Evolutionary conservation across 331 rosid species (phyloP), one percentile per base, ranked within the genome.

Genomic region (Erythrophleum ivorense): DNA sequence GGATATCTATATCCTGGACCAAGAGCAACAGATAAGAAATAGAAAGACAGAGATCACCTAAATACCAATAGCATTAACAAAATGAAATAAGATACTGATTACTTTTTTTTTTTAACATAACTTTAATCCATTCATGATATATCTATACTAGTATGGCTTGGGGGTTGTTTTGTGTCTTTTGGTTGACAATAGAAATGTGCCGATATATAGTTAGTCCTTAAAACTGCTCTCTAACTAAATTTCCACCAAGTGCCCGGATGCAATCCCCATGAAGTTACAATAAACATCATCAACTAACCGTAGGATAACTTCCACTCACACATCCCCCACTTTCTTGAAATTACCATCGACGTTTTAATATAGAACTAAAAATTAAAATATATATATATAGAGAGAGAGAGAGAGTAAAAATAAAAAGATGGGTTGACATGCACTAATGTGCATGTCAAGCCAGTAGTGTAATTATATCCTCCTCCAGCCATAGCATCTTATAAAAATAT

Each of bases 81-180:
- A 29, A 62, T 10, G 9, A 14, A 63, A 63, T 3, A 63, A 63
- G n/a, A 31, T 4, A 62, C 19, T 63, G 19, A 14, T 33, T 29
- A 31, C 9, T 31, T 2, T 2, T 5, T 54, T n/a, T 31, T 31
- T 72, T 18, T 33, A 38, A 53, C 65, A 21, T 29, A 74, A 5
- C 68, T 58, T 49, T 12, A 50, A 50, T 80, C 29, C 66, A 76
- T 3, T 45, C 46, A 36, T 36, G 73, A 64, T 36, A 59, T 15
- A 24, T 24, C 36, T 11, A 29, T 11, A 24, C 40, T 60, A 11
- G 5, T 60, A 31, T 10, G 67, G 38, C 38, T 36, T 36, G 40
- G 40, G 40, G 40, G 40, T 4, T 36, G 40, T 36, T 36, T 36
- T 2, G 40, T 4, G 40, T 36, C 40, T 24, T 24, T 24, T 24